Evolutionary conservation across 2,329 filamentous ascomycete species (phyloP).

Genomic region (Trichoderma breve): DNA sequence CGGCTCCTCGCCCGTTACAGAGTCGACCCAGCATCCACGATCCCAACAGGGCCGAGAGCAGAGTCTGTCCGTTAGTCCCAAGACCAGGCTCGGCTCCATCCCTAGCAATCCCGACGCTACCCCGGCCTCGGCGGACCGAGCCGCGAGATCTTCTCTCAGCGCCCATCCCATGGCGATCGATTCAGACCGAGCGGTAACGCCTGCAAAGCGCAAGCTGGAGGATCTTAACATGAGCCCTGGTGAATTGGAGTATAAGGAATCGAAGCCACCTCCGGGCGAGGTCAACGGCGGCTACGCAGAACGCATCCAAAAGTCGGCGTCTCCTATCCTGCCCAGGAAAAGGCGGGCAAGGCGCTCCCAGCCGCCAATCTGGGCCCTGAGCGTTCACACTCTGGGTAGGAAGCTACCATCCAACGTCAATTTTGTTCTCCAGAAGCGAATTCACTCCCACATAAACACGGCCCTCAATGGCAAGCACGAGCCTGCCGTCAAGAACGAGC

Average conservation of each 20-base stretch:
- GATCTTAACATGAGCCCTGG: conserved; percentile 45
- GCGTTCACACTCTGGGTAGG: conserved; percentile 35
- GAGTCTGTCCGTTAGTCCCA: conserved; percentile 75
- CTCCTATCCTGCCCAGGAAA: conserved; percentile 39
- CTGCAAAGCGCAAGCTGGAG: conserved; percentile 42
- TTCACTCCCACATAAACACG: conserved; percentile 28
- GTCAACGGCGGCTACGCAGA: conserved; percentile 41
- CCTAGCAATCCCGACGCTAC: conserved; percentile 41
- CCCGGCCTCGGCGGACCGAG: conserved; percentile 27
- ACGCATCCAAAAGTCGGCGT: conserved; percentile 29
- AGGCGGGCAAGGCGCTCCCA: conserved; percentile 39
- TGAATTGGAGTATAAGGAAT: conserved; percentile 50
- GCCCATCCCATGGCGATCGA: conserved; percentile 32
- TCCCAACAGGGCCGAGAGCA: conserved; percentile 64
- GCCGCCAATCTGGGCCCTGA: conserved; percentile 51
- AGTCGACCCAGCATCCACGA: conserved; percentile 49
- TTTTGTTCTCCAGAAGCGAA: conserved; percentile 44
- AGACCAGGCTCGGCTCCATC: conserved; percentile 61
- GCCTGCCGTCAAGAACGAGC: conserved; percentile 29
- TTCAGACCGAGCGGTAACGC: conserved; percentile 35
- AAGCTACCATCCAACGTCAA: conserved; percentile 44
- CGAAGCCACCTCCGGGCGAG: conserved; percentile 50
- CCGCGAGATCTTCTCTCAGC: conserved; percentile 26
- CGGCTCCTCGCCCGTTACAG: conserved; percentile 42
- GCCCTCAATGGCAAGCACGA: conserved; percentile 41